Evolutionary conservation across 305 asterid genomes (phyloP).

Genomic region (Fraxinus nigra): DNA sequence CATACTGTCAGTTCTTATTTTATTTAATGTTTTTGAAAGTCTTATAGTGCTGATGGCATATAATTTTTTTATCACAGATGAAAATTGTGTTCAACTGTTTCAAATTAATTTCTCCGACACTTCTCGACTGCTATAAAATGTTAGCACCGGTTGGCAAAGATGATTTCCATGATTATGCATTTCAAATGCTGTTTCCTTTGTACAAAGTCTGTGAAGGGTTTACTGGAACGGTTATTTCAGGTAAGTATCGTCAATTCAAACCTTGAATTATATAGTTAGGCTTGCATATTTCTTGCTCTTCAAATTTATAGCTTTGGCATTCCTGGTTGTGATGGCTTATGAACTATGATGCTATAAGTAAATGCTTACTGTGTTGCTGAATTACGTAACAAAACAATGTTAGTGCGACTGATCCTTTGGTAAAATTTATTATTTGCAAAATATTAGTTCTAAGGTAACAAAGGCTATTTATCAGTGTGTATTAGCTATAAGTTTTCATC

Average conservation of each 20-base stretch:
- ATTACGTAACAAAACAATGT: not conserved
- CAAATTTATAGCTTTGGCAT: not conserved
- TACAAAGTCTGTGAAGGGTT: slow-evolving; percentile 78
- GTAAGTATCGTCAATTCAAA: slow-evolving; percentile 31
- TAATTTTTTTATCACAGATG: slow-evolving; percentile 52
- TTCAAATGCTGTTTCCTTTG: slow-evolving; percentile 70
- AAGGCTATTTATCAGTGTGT: not conserved
- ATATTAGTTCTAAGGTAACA: not conserved
- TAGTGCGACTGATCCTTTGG: not conserved
- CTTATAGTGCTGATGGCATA: slow-evolving; percentile 12
- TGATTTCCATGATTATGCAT: slow-evolving; percentile 53
- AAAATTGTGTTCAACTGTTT: slow-evolving; percentile 67
- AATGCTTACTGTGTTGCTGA: not conserved
- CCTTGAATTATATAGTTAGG: not conserved
- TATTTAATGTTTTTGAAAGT: not conserved
- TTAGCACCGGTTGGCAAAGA: slow-evolving; percentile 33
- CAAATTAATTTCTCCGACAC: slow-evolving; percentile 60
- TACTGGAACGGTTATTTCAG: slow-evolving; percentile 75
- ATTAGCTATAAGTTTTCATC: not conserved
- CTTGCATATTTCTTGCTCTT: not conserved
- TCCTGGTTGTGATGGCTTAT: not conserved
- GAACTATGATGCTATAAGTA: not conserved
- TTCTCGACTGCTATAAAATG: slow-evolving; percentile 36
- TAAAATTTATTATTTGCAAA: not conserved
- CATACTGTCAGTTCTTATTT: not conserved